Evolutionary conservation across 768 basidiomycete genomes (phyloP).

Genomic region (Kwoniella dendrophila): DNA sequence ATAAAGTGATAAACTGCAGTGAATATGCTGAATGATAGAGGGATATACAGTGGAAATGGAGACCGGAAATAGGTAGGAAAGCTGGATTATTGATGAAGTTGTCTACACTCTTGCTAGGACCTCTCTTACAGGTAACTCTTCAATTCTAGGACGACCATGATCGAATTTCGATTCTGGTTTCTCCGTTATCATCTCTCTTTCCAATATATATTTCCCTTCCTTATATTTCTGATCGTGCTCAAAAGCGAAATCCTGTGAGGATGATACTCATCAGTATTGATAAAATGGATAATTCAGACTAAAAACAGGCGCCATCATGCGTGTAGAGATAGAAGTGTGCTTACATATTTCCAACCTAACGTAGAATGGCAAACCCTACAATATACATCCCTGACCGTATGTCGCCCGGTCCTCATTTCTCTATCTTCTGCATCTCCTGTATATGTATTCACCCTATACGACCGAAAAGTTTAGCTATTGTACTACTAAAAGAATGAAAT

Average conservation of each 20-base stretch:
- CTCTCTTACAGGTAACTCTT: constrained; percentile 35
- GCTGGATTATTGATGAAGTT: no score
- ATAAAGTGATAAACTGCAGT: background rate
- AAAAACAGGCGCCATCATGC: background rate
- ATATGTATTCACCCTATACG: constrained; percentile 78
- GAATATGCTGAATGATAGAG: background rate
- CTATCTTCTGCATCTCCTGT: constrained; percentile 89
- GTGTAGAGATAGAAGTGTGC: constrained; percentile 33
- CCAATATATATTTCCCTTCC: constrained; percentile 97
- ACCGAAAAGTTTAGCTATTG: background rate
- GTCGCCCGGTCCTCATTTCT: constrained; percentile 94
- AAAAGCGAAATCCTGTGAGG: constrained; percentile 81
- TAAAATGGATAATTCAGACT: background rate
- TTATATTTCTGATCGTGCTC: constrained; percentile 93
- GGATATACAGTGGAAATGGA: background rate
- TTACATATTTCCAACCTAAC: constrained; percentile 98
- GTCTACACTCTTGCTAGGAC: constrained; percentile 27
- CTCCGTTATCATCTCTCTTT: constrained; percentile 61
- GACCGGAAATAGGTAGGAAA: no score
- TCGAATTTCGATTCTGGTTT: constrained; percentile 37
- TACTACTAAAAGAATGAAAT: background rate
- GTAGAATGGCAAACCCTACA: constrained; percentile 84
- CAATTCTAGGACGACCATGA: constrained; percentile 30
- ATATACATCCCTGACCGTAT: constrained; percentile 93
- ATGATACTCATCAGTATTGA: background rate